Base-by-base conservation (phyloP, 2,329 filamentous ascomycete genomes). In the Trichoderma cornu-damae region DNA sequence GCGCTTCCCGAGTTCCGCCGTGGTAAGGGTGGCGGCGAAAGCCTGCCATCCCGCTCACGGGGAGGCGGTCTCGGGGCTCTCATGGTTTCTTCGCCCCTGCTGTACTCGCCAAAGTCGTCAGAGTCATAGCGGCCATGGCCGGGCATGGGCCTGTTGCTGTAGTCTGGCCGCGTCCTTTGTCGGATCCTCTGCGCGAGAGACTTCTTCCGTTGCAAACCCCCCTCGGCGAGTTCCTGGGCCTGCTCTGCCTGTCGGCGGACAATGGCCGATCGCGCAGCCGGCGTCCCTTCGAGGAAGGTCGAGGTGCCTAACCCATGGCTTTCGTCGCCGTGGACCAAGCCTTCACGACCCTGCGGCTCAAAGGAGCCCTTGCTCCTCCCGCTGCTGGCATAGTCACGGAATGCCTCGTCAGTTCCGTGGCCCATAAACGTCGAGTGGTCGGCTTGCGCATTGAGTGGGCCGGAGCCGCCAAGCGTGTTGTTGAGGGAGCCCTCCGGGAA, bases 401-500 rank as follows among this genome's bases (percentile, higher is more conserved):
- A 95, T 3, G 90, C 92, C 68, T 97, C 91, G n/a, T 87, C 84
- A 46, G 86, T 86, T 55, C 84, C 81, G 34, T 81, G 75, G 47
- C 94, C 94, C 77, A 96, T 86, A 72, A 96, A 91, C n/a, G 86
- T 82, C 57, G 89, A 86, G 65, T 96, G 86, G 68, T 97, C 90
- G 24, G 94, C 85, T 59, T 87, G 85, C 52, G 80, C 79, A 67
- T 95, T 93, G 51, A 95, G 73, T 1, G 94, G 93, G 2, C 93
- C 94, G 12, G 90, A 79, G 11, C 94, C 94, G 57, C 93, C 93
- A 11, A 99, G 75, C 1, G 87, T 86, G 77, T 96, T 97, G 77
- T 99, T 99, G 60, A 89, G 82, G 1, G 91, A 96, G 66, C 89
- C 90, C 67, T 90, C 89, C 20, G 94, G 90, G 73, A 97, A 99